These are phyloP conservation scores for Boeremia lycopersici DNA, from an alignment of 2,329 filamentous ascomycete species.

Conservation along the genomic window DNA sequence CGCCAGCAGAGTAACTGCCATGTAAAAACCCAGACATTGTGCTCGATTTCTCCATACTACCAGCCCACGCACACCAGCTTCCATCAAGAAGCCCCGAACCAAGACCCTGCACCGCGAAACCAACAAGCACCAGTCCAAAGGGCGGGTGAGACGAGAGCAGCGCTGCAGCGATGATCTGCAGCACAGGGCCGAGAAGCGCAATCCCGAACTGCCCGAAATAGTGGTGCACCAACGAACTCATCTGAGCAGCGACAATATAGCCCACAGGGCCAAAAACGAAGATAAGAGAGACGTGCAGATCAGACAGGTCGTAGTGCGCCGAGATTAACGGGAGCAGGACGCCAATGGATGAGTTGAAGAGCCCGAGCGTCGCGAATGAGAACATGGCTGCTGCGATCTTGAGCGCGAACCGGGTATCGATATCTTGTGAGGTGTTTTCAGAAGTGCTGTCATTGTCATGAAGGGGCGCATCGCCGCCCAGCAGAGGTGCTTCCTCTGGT, in stretches of 20 bases:
- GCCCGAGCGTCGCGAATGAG: slow-evolving; percentile 63
- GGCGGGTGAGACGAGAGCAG: slow-evolving; percentile 36
- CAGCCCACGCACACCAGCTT: slow-evolving; percentile 55
- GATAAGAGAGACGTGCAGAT: slow-evolving; percentile 53
- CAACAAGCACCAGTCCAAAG: slow-evolving; percentile 43
- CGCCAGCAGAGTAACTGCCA: slow-evolving; percentile 50
- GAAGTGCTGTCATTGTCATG: neutral
- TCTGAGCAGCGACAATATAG: slow-evolving; percentile 52
- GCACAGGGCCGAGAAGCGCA: slow-evolving; percentile 48
- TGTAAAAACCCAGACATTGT: slow-evolving; percentile 50
- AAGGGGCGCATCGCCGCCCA: neutral
- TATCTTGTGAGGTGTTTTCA: neutral
- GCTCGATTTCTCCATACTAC: slow-evolving; percentile 49
- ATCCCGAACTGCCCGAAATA: slow-evolving; percentile 52
- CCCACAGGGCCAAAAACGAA: slow-evolving; percentile 53
- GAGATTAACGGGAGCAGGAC: slow-evolving; percentile 48
- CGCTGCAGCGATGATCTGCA: slow-evolving; percentile 44
- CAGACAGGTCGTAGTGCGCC: slow-evolving; percentile 50
- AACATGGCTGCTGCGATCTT: slow-evolving; percentile 62
- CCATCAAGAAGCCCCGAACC: slow-evolving; percentile 53
- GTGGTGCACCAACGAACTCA: slow-evolving; percentile 49
- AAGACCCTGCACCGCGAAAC: slow-evolving; percentile 42
- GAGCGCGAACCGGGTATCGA: slow-evolving; percentile 14
- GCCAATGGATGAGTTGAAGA: slow-evolving; percentile 37
- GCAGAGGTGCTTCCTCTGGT: slow-evolving; percentile 3